Conservation (phyloP, 108 stramenopile species). For the Discostella stelligeroides region DNA sequence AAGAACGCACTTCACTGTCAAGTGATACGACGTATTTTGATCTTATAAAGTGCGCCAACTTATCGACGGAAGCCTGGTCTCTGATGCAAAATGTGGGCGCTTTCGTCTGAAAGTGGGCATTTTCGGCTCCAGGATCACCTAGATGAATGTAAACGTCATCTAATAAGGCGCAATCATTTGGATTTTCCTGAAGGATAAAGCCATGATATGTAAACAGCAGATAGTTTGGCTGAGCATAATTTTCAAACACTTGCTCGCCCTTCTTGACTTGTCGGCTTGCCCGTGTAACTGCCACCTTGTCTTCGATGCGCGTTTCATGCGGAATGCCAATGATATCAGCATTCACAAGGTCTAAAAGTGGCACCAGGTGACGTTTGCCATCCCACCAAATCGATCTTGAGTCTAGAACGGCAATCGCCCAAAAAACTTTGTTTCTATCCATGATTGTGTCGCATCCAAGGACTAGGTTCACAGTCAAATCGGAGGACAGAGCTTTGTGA, state of each 20-base stretch:
- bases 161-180: conserved; percentile 57
- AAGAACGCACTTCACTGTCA: conserved; percentile 11
- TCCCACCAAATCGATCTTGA: conserved; percentile 82
- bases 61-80: conserved; percentile 13
- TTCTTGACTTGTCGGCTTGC: conserved; percentile 45
- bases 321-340: conserved; percentile 32
- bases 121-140: conserved; percentile 30
- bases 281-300: conserved; percentile 53
- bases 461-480: conserved; percentile 39
- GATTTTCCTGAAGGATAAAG: conserved; percentile 58
- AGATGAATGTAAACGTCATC: conserved; percentile 23
- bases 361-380: conserved; percentile 72
- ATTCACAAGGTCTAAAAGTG: conserved; percentile 79
- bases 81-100: conserved; percentile 43
- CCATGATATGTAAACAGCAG: conserved; percentile 76
- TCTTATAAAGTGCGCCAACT: conserved; percentile 34
- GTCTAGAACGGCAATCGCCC: conserved; percentile 74
- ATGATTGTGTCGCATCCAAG: conserved; percentile 54
- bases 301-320: conserved; percentile 32
- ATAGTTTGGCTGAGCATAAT: conserved; percentile 82
- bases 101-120: conserved; percentile 10
- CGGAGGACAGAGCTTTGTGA: conserved; percentile 26
- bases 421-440: conserved; percentile 52
- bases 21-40: conserved; percentile 13
- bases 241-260: conserved; percentile 72